Conservation (phyloP, 768 basidiomycete species). For the Collybia mongolica region DNA sequence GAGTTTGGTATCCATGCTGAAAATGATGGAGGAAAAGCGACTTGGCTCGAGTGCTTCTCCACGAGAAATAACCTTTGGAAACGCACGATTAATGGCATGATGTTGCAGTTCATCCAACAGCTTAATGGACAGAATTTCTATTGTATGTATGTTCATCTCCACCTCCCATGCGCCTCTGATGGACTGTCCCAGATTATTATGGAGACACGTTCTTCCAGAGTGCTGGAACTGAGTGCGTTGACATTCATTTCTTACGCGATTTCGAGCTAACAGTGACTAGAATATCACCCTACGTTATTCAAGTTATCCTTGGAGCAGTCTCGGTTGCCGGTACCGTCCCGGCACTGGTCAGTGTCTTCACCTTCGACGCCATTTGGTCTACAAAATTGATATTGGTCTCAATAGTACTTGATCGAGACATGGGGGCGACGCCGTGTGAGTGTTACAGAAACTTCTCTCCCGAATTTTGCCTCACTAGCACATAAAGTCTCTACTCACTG, state of each 20-base stretch:
- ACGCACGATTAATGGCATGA: conserved; percentile 78
- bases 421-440: conserved; percentile 70
- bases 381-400: not conserved
- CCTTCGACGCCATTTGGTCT: not conserved
- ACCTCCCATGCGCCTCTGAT: not conserved
- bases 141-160: conserved; percentile 38
- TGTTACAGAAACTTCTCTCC: not conserved
- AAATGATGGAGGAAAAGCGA: conserved; percentile 79
- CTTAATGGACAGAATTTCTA: conserved; percentile 82
- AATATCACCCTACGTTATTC: conserved; percentile 73
- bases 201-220: conserved; percentile 80
- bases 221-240: conserved; percentile 56
- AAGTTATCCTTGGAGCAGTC: conserved; percentile 71
- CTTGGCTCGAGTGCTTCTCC: conserved; percentile 79
- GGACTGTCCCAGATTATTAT: conserved; percentile 58
- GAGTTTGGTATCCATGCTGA: conserved; percentile 65
- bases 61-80: conserved; percentile 66
- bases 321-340: conserved; percentile 74
- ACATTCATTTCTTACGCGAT: not conserved
- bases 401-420: conserved; percentile 60
- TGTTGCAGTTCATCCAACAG: conserved; percentile 80
- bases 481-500: conserved; percentile 59
- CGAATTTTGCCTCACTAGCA: not conserved
- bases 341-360: conserved; percentile 43
- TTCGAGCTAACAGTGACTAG: conserved; percentile 20